Conservation (phyloP, 306 rosid species). For the Begonia masoniana region DNA sequence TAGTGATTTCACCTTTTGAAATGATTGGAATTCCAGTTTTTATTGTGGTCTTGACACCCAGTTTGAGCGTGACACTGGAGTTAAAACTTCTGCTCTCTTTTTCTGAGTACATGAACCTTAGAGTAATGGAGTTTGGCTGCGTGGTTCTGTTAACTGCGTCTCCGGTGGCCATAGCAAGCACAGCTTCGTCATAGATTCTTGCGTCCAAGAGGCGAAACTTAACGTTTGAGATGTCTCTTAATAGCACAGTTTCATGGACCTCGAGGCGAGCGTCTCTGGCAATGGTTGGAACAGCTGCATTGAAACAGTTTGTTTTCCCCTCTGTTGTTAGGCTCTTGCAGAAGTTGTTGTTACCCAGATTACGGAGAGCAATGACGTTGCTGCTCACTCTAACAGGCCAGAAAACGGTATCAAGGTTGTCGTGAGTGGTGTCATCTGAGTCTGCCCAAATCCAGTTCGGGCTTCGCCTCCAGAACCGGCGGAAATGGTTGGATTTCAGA, state of each 20-base stretch:
- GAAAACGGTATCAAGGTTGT: background rate
- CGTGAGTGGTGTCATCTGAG: too few species aligned
- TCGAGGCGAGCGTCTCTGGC: background rate
- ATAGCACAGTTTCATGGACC: slow-evolving; percentile 1
- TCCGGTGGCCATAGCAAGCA: background rate
- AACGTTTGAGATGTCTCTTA: background rate
- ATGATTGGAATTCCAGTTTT: background rate
- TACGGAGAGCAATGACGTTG: slow-evolving; percentile 5
- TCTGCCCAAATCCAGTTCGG: slow-evolving; percentile 2
- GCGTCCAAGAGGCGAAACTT: background rate
- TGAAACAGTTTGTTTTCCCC: background rate
- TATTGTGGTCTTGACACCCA: background rate
- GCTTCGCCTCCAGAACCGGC: slow-evolving; percentile 1
- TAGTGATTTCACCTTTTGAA: background rate
- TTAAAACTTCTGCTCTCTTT: background rate
- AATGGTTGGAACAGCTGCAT: background rate
- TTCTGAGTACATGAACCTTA: background rate
- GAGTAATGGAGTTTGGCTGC: background rate
- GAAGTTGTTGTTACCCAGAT: background rate
- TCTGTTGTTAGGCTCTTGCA: slow-evolving; percentile 4
- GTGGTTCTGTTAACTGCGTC: background rate
- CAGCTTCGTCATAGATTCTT: background rate
- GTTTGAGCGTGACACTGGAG: background rate
- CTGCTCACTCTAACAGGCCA: slow-evolving; percentile 1
- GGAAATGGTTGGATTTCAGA: background rate